Base-by-base conservation (phyloP, 1,139 yeast genomes). In the Pichia cactophila region DNA sequence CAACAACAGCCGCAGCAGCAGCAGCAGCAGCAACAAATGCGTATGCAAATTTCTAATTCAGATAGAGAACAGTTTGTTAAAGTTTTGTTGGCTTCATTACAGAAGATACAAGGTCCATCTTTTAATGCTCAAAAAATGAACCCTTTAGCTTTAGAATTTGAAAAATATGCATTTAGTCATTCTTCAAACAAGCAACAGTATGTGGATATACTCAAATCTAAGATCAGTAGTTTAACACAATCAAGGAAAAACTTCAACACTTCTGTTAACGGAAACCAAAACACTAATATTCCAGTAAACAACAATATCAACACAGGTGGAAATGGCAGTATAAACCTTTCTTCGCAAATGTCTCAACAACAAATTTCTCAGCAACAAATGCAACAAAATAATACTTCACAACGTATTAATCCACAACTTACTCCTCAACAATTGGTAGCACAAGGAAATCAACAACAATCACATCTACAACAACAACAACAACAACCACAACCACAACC, bases 91-190 rank as follows among this genome's bases (percentile, higher is more conserved):
- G 54, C 59, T 1, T 57, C 66, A 7, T 52, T 63, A 16, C 61
- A 63, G 39, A 61, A 62, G 44, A 57, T 63, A n/a, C 66, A 63
- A 46, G 68, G 68, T 2, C 53, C 57, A 17, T 56, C 46, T 31
- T 63, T 62, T 33, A 54, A 61, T 9, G 45, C 56, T 5, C 59
- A 57, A 37, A 59, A 57, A 42, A 58, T 63, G 16, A 60, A 59
- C 45, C 62, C 65, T 5, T 54, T 62, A 4, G 67, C 66, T 9
- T 65, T 63, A 43, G 66, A 64, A 49, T 64, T 58, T 47, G 69
- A 65, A 53, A 57, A 60, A 39, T 59, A 56, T 51, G 67, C 69
- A 1, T 64, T 53, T 46, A 48, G 52, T 23, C 58, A 58, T 36
- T 60, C 69, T 2, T 49, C 55, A 1, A 55, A 56, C 17, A 64